Evolutionary conservation across 108 stramenopile species (phyloP), one percentile per base, ranked within the genome.

Genomic region (Skeletonema menzelii): DNA sequence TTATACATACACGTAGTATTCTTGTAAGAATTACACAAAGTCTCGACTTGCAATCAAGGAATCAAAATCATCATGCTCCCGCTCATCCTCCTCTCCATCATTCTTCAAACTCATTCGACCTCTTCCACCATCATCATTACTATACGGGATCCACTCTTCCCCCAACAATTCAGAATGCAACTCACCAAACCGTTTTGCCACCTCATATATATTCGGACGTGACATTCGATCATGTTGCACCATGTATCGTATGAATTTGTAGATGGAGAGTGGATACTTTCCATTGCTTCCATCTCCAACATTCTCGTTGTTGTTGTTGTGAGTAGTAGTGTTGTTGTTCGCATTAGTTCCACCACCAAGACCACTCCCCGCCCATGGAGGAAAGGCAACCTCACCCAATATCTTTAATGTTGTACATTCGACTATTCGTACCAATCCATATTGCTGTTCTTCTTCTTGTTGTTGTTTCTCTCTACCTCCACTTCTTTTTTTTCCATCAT

Each of bases 381-480:
- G 79, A 24, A 34, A 49, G 8, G 79, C 72, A 15, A 80, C 55
- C 13, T 73, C 67, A 10, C 87, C 84, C 73, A 89, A 66, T 67
- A 89, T 82, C 27, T 77, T 76, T 31, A 91, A 62, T 11, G 84
- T 86, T 8, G 87, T 83, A 69, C 90, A 89, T 65, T 92, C 91
- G 4, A 91, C 89, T 40, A 91, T 86, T 57, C 76, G 35, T 5
- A 86, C 59, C 6, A 34, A 15, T 40, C 82, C 82, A 34, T 72
- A 67, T 20, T 56, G 65, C 42, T 37, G 27, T 65, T 73, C 68
- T 42, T 37, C 32, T 59, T 73, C 68, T 63, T 63, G 13, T 27
- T 56, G 56, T 53, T 53, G 49, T 53, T 53, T 5, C 56, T 27
- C 24, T 11, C 11, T 27, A 26, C 8, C 10, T 24, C 3, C 15